Evolutionary conservation across 148 eudicot genomes (phyloP).

Genomic region (Rheum nobile): DNA sequence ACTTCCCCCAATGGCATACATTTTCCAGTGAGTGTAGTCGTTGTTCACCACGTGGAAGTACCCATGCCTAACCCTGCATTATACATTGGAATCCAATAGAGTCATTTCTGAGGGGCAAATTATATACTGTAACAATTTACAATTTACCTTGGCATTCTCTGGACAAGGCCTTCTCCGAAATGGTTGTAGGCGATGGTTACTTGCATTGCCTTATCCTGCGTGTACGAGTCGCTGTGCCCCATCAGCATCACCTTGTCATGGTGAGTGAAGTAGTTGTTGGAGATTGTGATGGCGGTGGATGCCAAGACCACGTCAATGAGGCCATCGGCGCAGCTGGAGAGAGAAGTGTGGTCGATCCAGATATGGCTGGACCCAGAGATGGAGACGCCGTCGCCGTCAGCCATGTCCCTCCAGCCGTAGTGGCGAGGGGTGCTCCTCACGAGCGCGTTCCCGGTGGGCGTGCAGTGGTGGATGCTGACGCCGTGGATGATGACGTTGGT

Average conservation of each 20-base stretch:
- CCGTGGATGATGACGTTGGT: conserved; percentile 54
- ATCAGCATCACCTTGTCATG: conserved; percentile 47
- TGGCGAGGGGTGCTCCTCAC: conserved; percentile 40
- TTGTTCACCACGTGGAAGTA: conserved; percentile 55
- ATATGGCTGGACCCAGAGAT: conserved; percentile 41
- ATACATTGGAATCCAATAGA: too few relatives aligned
- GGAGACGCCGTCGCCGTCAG: conserved; percentile 66
- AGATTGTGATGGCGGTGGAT: conserved; percentile 61
- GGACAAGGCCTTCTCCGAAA: conserved; percentile 39
- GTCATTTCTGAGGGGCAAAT: too few relatives aligned
- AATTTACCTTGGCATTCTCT: conserved; percentile 62
- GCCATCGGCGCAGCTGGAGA: conserved; percentile 45
- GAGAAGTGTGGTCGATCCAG: conserved; percentile 82
- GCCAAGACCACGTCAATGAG: conserved; percentile 53
- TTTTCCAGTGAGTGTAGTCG: conserved; percentile 43
- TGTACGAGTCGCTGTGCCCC: conserved; percentile 25
- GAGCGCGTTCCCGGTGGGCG: conserved; percentile 25
- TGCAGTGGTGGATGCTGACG: conserved; percentile 39
- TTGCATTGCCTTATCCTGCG: conserved; percentile 24
- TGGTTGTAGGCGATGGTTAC: conserved; percentile 39
- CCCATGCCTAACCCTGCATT: conserved; percentile 23
- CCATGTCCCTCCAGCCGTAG: conserved; percentile 30
- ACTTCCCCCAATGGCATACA: conserved; percentile 55
- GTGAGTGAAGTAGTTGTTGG: conserved; percentile 57
- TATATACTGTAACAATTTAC: too few relatives aligned